A percentile compares a stretch with the other conserved stretches of the same genome.
Evolutionary conservation across 1,284 basidiomycete genomes (phyloP).

Genomic region (Cutaneotrichosporon curvatum): DNA sequence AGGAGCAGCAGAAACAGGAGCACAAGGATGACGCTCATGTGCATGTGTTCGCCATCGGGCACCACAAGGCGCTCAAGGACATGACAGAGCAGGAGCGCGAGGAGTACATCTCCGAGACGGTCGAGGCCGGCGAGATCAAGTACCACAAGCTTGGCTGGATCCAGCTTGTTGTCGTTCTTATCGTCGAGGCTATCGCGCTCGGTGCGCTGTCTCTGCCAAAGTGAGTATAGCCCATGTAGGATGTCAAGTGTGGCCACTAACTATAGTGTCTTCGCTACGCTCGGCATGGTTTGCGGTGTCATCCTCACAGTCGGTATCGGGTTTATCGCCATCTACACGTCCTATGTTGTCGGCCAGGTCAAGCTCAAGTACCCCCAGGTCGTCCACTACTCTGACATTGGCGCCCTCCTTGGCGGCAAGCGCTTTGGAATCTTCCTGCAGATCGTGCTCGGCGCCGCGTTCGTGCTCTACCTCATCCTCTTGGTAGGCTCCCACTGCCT

Average conservation of each 20-base stretch:
- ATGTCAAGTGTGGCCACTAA: too few species aligned
- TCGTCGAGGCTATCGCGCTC: conserved; percentile 17
- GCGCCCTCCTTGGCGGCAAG: conserved; percentile 6
- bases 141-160: conserved; percentile 18
- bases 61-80: not conserved
- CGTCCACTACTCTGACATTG: conserved; percentile 14
- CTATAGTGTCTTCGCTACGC: conserved; percentile 11
- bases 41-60: too few species aligned
- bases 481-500: conserved; percentile 15
- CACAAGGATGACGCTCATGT: not conserved
- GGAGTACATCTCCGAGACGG: conserved; percentile 7
- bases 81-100: conserved; percentile 13
- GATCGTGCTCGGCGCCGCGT: conserved; percentile 4
- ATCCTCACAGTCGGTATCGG: conserved; percentile 14
- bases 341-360: conserved; percentile 17
- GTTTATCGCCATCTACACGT: conserved; percentile 15
- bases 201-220: conserved; percentile 13
- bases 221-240: conserved; percentile 8
- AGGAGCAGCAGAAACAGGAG: not conserved
- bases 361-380: conserved; percentile 18
- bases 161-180: conserved; percentile 18
- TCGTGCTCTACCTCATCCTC: conserved; percentile 14
- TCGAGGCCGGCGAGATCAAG: conserved; percentile 12
- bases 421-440: conserved; percentile 2
- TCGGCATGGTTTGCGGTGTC: conserved; percentile 15